phyloP scores from a whole-genome alignment of 805 yeast species.

The Saturnispora halmiae region DNA sequence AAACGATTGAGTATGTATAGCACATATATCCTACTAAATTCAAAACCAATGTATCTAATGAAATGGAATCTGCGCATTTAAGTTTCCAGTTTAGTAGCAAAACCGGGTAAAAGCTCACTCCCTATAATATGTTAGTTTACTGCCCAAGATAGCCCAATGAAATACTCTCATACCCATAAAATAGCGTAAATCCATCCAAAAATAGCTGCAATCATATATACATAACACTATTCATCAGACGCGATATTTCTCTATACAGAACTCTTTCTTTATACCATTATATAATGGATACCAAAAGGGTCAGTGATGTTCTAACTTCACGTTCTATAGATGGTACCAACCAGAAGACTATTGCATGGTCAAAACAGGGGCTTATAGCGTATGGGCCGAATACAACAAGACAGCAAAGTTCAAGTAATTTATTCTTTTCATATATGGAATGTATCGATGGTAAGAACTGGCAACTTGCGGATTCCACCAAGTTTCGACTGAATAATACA shows the following conservation, averaged over 20 bases:
- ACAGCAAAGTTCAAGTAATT: slow-evolving; percentile 27
- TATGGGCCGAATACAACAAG: slow-evolving; percentile 28
- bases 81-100: slow-evolving; percentile 32
- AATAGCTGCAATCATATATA: not conserved
- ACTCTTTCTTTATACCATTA: not conserved
- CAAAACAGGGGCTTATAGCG: slow-evolving; percentile 76
- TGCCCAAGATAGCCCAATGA: not conserved
- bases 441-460: slow-evolving; percentile 69
- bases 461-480: slow-evolving; percentile 59
- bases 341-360: slow-evolving; percentile 49
- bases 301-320: slow-evolving; percentile 21
- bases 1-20: slow-evolving; percentile 32
- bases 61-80: slow-evolving; percentile 39
- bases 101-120: slow-evolving; percentile 44
- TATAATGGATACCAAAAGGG: slow-evolving; percentile 1
- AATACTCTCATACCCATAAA: slow-evolving; percentile 20
- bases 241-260: not conserved
- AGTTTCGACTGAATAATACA: slow-evolving; percentile 16
- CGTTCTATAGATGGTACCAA: slow-evolving; percentile 11
- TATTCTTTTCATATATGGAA: slow-evolving; percentile 60
- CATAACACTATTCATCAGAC: not conserved
- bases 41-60: slow-evolving; percentile 38
- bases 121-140: slow-evolving; percentile 19
- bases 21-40: slow-evolving; percentile 41
- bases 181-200: slow-evolving; percentile 26